Conservation (phyloP, 305 asterid genomes). For the Plantago coronopus region DNA sequence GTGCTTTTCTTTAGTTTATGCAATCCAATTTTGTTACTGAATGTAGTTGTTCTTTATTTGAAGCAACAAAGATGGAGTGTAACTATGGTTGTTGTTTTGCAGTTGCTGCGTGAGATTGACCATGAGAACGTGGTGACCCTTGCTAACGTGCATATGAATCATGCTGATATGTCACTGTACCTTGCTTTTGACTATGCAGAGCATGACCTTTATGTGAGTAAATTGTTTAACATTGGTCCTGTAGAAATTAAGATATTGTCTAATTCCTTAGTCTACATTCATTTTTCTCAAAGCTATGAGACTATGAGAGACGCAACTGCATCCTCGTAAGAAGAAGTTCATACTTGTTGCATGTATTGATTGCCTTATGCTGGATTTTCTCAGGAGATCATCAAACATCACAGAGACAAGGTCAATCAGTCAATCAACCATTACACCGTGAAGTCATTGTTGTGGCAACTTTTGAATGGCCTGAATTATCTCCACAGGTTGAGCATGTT, state of each 20-base stretch:
- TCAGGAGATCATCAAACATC: constrained; percentile 95
- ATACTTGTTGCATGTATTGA: constrained; percentile 17
- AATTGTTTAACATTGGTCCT: constrained; percentile 11
- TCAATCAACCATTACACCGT: constrained; percentile 70
- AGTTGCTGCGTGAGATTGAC: constrained; percentile 96
- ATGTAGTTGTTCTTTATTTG: too few species aligned
- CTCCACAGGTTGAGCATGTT: constrained; percentile 73
- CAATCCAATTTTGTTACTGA: too few species aligned
- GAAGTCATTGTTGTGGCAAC: constrained; percentile 97
- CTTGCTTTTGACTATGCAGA: constrained; percentile 97
- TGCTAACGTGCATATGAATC: constrained; percentile 94
- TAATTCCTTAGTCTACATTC: too few species aligned
- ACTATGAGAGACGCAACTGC: too few species aligned
- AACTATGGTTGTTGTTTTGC: constrained; percentile 29
- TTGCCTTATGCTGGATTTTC: constrained; percentile 23
- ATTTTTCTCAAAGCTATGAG: too few species aligned
- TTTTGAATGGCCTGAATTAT: constrained; percentile 91
- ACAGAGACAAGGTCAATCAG: constrained; percentile 96
- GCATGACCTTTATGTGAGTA: constrained; percentile 95
- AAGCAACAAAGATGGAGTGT: not conserved
- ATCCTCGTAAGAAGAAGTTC: too few species aligned
- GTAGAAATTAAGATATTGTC: too few species aligned
- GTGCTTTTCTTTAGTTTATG: too few species aligned
- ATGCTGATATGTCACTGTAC: constrained; percentile 90
- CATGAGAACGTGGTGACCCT: constrained; percentile 96